Percentiles rank a stretch among this genome's conserved stretches.
phyloP scores from a whole-genome alignment of 2,329 filamentous ascomycete species.

The Thielaviopsis punctulata region DNA sequence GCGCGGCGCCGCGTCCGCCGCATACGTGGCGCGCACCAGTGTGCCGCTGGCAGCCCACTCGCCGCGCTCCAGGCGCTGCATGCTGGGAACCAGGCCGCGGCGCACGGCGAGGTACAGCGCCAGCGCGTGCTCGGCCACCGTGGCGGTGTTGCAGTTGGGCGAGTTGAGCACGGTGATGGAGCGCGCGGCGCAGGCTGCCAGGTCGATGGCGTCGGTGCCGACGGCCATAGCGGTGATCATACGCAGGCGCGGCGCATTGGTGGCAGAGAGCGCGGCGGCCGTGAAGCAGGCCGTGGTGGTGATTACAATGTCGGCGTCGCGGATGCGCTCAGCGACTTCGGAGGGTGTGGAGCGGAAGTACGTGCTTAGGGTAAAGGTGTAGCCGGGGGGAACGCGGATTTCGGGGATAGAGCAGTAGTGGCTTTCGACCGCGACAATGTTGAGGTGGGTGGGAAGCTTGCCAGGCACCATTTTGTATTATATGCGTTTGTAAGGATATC shows the following conservation, averaged over 20 bases:
- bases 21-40: conserved; percentile 1
- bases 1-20: background rate
- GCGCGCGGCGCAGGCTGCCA: conserved; percentile 50
- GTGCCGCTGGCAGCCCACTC: conserved; percentile 1
- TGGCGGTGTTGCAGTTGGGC: conserved; percentile 63
- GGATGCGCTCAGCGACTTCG: conserved; percentile 11
- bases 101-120: conserved; percentile 47
- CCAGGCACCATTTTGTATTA: no score
- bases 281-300: conserved; percentile 15
- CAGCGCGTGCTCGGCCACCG: conserved; percentile 64
- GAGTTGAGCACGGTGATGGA: conserved; percentile 71
- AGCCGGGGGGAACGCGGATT: conserved; percentile 8
- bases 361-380: conserved; percentile 6
- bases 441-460: conserved; percentile 7
- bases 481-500: background rate
- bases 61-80: background rate
- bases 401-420: conserved; percentile 8
- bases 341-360: conserved; percentile 1
- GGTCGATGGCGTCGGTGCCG: conserved; percentile 69
- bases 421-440: conserved; percentile 10
- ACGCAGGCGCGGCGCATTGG: conserved; percentile 15
- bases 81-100: conserved; percentile 5
- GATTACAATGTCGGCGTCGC: conserved; percentile 16
- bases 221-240: conserved; percentile 25
- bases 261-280: conserved; percentile 5